These are phyloP conservation scores for Tolypocladium endophyticum DNA, from an alignment of 2,329 filamentous ascomycete genomes.

Conservation along the genomic window DNA sequence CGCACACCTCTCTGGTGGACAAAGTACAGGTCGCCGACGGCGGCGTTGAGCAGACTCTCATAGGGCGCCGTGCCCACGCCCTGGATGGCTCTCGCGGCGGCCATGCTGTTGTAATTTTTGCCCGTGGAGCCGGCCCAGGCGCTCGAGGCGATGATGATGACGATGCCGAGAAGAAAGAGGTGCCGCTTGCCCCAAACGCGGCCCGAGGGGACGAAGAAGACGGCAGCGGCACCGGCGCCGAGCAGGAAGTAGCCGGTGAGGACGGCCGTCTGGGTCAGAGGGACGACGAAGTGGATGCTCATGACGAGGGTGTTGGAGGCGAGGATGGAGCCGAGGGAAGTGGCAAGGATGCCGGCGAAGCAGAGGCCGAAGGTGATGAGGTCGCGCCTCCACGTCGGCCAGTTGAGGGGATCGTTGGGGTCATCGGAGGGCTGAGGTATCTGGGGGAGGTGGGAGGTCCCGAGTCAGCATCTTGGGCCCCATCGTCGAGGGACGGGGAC, in stretches of 20 bases:
- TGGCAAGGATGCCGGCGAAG: slow-evolving; percentile 70
- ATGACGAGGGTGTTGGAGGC: slow-evolving; percentile 80
- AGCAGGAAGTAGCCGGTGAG: slow-evolving; percentile 82
- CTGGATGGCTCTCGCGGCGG: slow-evolving; percentile 75
- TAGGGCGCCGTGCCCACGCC: slow-evolving; percentile 82
- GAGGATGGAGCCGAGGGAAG: slow-evolving; percentile 74
- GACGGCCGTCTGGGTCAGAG: slow-evolving; percentile 68
- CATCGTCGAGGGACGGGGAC: slow-evolving; percentile 1
- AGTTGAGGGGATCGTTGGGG: slow-evolving; percentile 77
- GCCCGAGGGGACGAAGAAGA: slow-evolving; percentile 78
- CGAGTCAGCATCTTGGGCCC: background rate
- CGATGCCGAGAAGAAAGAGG: slow-evolving; percentile 66
- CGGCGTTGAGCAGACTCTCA: slow-evolving; percentile 80
- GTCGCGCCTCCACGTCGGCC: slow-evolving; percentile 81
- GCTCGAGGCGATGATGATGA: slow-evolving; percentile 63
- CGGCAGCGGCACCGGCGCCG: slow-evolving; percentile 69
- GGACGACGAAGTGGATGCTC: slow-evolving; percentile 50
- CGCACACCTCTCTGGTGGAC: slow-evolving; percentile 75
- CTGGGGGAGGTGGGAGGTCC: slow-evolving; percentile 17
- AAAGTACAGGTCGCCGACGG: slow-evolving; percentile 82
- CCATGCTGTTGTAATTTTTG: slow-evolving; percentile 57
- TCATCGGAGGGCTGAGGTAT: slow-evolving; percentile 81
- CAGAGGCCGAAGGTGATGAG: slow-evolving; percentile 70
- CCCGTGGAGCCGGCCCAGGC: slow-evolving; percentile 67
- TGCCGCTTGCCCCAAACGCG: slow-evolving; percentile 91